Conservation (phyloP, 2,329 filamentous ascomycete species). For the Hymenoscyphus linearis region DNA sequence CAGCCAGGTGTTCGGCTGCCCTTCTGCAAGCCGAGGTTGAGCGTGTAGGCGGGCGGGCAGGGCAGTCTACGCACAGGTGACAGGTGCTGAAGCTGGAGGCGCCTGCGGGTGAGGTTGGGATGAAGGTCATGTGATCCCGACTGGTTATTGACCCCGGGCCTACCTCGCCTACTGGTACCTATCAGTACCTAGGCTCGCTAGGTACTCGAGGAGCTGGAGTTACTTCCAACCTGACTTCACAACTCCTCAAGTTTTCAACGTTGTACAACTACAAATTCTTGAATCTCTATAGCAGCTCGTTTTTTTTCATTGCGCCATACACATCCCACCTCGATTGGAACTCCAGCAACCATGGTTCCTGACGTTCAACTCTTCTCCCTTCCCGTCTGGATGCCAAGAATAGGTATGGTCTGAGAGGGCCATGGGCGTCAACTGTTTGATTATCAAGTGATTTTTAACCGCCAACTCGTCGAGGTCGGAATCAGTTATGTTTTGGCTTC, state of each 20-base stretch:
- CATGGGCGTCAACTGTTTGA: not conserved
- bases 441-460: not conserved
- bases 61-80: too few relatives aligned
- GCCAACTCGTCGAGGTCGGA: too few relatives aligned
- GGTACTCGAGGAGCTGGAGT: too few relatives aligned
- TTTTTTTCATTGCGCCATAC: too few relatives aligned
- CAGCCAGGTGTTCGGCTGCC: not conserved
- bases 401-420: too few relatives aligned
- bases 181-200: too few relatives aligned
- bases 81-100: too few relatives aligned
- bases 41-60: too few relatives aligned
- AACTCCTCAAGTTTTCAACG: not conserved
- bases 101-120: not conserved
- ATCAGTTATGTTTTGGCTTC: too few relatives aligned
- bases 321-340: not conserved
- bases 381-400: not conserved
- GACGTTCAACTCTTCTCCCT: not conserved
- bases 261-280: not conserved
- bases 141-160: too few relatives aligned
- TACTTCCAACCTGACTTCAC: not conserved
- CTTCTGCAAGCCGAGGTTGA: not conserved
- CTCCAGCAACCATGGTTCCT: not conserved
- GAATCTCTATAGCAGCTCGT: not conserved
- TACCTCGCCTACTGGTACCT: not conserved
- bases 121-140: not conserved